These are phyloP conservation scores for Colletotrichum aenigma DNA, from an alignment of 2,329 filamentous ascomycete genomes.

Conservation along the genomic window DNA sequence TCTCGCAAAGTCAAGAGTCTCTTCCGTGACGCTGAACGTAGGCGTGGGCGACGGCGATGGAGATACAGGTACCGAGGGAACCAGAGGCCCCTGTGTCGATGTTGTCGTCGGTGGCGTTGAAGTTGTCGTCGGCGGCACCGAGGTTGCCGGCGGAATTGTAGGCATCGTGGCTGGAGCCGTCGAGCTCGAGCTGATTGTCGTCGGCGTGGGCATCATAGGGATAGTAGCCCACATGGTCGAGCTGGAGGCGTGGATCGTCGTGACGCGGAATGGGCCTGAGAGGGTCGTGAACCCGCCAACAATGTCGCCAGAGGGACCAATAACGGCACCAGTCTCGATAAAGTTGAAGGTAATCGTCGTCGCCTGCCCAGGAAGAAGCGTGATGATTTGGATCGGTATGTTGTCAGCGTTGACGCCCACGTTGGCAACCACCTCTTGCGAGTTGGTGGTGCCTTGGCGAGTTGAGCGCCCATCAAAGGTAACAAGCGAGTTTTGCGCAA, in stretches of 20 bases:
- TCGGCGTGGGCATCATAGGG: constrained; percentile 25
- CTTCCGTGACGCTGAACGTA: constrained; percentile 56
- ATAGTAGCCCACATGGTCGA: constrained; percentile 36
- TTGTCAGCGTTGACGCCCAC: constrained; percentile 6
- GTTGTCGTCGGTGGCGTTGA: background rate
- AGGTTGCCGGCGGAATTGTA: constrained; percentile 22
- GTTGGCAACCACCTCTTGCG: constrained; percentile 22
- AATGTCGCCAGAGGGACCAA: constrained; percentile 19
- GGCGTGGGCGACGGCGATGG: constrained; percentile 25
- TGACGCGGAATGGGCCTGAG: constrained; percentile 25
- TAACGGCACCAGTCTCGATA: constrained; percentile 20
- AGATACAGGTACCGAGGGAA: background rate
- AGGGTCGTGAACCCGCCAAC: constrained; percentile 26
- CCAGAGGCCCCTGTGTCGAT: background rate
- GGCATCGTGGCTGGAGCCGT: constrained; percentile 17
- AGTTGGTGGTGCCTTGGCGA: constrained; percentile 34
- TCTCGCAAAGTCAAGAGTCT: constrained; percentile 67
- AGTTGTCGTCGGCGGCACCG: constrained; percentile 21
- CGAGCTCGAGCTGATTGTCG: constrained; percentile 23
- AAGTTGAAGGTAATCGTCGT: constrained; percentile 37
- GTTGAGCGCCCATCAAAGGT: constrained; percentile 71
- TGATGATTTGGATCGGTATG: constrained; percentile 26
- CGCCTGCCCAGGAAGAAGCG: constrained; percentile 28
- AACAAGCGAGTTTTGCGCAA: constrained; percentile 84
- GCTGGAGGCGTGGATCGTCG: constrained; percentile 16